Evolutionary conservation across 257 asterid species (phyloP).

Genomic region (Lantana camara): DNA sequence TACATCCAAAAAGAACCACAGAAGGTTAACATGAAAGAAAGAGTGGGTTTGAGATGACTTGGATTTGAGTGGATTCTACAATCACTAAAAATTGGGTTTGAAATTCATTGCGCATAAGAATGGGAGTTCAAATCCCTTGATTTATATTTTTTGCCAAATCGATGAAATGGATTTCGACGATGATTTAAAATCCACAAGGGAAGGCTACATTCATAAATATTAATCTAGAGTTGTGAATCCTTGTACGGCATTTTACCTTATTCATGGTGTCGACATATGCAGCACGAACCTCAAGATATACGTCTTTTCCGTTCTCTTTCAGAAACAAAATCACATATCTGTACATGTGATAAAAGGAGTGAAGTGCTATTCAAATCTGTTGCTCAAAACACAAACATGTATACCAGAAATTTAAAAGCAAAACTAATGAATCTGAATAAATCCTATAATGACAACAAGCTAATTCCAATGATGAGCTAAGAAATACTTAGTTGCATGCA

Average conservation of each 20-base stretch:
- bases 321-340: conserved; percentile 85
- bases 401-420: too few species aligned
- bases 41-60: too few species aligned
- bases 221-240: conserved; percentile 15
- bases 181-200: too few species aligned
- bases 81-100: too few species aligned
- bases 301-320: conserved; percentile 94
- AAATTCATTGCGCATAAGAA: too few species aligned
- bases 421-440: conserved; percentile 1
- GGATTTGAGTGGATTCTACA: too few species aligned
- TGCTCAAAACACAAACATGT: conserved; percentile 4
- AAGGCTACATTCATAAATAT: conserved; percentile 27
- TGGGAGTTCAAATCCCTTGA: too few species aligned
- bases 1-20: conserved; percentile 9
- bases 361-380: conserved; percentile 3
- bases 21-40: too few species aligned
- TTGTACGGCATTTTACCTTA: conserved; percentile 56
- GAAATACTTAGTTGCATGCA: background rate
- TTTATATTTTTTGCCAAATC: too few species aligned
- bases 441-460: background rate
- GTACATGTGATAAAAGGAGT: conserved; percentile 33
- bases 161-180: too few species aligned
- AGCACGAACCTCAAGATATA: conserved; percentile 84
- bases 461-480: conserved; percentile 1
- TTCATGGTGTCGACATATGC: conserved; percentile 98